These are phyloP conservation scores for Fusarium sororula DNA, from an alignment of 2,329 filamentous ascomycete species.

Conservation along the genomic window DNA sequence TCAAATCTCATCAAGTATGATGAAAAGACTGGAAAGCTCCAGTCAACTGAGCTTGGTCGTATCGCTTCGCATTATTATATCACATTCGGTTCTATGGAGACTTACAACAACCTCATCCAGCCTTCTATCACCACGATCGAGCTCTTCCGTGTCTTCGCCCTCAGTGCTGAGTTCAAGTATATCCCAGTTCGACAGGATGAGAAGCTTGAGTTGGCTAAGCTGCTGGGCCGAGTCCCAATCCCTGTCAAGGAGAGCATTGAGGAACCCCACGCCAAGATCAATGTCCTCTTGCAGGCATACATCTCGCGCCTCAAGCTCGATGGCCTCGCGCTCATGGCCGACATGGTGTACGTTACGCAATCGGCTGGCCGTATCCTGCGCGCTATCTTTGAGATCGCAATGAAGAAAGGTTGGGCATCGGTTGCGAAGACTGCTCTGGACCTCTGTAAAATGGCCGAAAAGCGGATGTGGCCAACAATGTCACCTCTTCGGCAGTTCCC, in stretches of 20 bases:
- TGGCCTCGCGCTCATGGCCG: conserved; percentile 94
- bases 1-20: conserved; percentile 94
- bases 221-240: conserved; percentile 89
- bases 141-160: conserved; percentile 93
- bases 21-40: conserved; percentile 87
- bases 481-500: conserved; percentile 92
- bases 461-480: conserved; percentile 99
- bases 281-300: conserved; percentile 94
- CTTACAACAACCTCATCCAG: conserved; percentile 94
- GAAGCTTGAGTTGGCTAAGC: conserved; percentile 93
- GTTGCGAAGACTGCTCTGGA: conserved; percentile 93
- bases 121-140: conserved; percentile 93
- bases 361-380: conserved; percentile 95
- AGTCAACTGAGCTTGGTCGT: conserved; percentile 91
- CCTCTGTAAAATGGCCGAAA: conserved; percentile 98
- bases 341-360: conserved; percentile 98
- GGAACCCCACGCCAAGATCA: conserved; percentile 97
- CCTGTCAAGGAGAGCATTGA: conserved; percentile 98
- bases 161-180: conserved; percentile 98
- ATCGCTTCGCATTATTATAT: conserved; percentile 99
- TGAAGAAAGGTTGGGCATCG: conserved; percentile 95
- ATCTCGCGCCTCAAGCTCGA: conserved; percentile 95
- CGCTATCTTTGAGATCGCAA: conserved; percentile 95
- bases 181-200: conserved; percentile 98
- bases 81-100: conserved; percentile 94